Base-by-base conservation (phyloP, 2,329 filamentous ascomycete species). In the Fusarium tjaetaba region DNA sequence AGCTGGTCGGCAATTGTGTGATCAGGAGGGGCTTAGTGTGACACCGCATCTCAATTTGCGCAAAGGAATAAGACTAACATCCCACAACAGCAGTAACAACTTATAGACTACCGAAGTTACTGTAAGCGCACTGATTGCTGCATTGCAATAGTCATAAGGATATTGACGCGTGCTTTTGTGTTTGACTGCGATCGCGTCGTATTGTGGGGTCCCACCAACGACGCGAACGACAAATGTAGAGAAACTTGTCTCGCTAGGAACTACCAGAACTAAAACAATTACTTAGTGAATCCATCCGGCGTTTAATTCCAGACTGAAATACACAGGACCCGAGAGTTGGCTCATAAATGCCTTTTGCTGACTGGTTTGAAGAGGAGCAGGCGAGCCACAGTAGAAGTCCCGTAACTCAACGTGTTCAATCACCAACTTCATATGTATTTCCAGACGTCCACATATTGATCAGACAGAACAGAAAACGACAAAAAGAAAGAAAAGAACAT, bases 321-420 rank as follows among this genome's bases (percentile, higher is more conserved):
- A 14, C 2, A n/a, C 7, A 0, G 28, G 3, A 18, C 7, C 3
- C 10, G 8, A 10, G 4, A 14, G 2, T 9, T 14, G 10, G 5
- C 28, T 18, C 2, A 13, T 4, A 18, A 22, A 51, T 18, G 11
- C 11, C 15, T 18, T 51, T 18, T 32, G 8, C 15, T 3, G 11
- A 13, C 15, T 10, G 22, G 7, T 49, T 11, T 16, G 0, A 9
- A n/a, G 7, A 32, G 11, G 13, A 6, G n/a, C 10, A 9, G 46
- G 46, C 7, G 3, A 18, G 28, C 15, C 15, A 32, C 46, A 6
- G 14, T 2, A 7, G 22, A 20, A 14, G 13, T 5, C 7, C 11
- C 15, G 11, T 13, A 16, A 49, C 4, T 24, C 22, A 18, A 32
- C 22, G 3, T n/a, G 15, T 13, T 32, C 22, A n/a, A 51, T 11